These are phyloP conservation scores for Boletus eberwhitei DNA, from an alignment of 768 basidiomycete genomes.

Conservation along the genomic window DNA sequence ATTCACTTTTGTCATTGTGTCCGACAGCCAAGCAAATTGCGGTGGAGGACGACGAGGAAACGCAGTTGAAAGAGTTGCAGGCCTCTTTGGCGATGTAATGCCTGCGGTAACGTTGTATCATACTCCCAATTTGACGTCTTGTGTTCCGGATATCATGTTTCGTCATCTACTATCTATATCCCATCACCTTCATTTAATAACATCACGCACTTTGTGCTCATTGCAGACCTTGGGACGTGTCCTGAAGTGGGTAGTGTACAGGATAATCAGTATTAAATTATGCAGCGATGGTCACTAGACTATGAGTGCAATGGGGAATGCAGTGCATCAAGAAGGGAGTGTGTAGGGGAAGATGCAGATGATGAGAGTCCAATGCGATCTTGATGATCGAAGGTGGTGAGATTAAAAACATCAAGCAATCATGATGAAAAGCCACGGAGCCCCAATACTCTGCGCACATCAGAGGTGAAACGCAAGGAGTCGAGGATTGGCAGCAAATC, in stretches of 20 bases:
- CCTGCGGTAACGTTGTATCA: conserved; percentile 8
- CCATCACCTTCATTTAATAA: conserved; percentile 30
- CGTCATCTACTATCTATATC: conserved; percentile 34
- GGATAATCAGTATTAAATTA: conserved; percentile 39
- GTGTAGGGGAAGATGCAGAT: conserved; percentile 22
- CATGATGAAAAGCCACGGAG: conserved; percentile 51
- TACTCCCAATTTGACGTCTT: conserved; percentile 4
- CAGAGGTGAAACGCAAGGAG: conserved; percentile 91
- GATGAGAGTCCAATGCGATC: conserved; percentile 22
- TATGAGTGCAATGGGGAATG: conserved; percentile 27
- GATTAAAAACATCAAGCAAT: conserved; percentile 6
- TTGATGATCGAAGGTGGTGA: conserved; percentile 6
- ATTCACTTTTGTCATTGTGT: conserved; percentile 1
- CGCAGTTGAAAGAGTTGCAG: conserved; percentile 84
- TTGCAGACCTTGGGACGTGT: conserved; percentile 20
- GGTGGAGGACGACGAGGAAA: conserved; percentile 89
- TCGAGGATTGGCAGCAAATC: conserved; percentile 95
- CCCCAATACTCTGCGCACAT: conserved; percentile 90
- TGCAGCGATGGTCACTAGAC: conserved; percentile 29
- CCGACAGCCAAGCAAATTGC: conserved; percentile 35
- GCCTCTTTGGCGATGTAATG: conserved; percentile 79
- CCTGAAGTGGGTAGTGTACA: conserved; percentile 33
- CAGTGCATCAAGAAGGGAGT: conserved; percentile 26
- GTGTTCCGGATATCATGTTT: conserved; percentile 18
- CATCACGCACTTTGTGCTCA: conserved; percentile 18